Conservation (phyloP, 257 asterid species). For the Mitragyna speciosa region DNA sequence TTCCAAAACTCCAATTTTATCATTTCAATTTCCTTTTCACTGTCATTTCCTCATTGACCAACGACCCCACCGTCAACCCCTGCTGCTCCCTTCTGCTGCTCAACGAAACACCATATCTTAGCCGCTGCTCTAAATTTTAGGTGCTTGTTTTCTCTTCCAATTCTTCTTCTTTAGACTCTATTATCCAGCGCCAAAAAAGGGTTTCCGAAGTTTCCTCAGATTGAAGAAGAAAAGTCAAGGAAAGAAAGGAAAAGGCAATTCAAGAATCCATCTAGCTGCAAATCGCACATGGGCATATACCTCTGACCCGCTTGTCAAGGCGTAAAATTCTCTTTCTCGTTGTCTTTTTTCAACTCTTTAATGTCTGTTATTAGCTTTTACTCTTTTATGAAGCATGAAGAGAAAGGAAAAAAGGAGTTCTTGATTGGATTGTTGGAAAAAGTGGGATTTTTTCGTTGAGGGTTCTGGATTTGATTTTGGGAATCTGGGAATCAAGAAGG, state of each 20-base stretch:
- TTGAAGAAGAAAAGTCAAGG: not conserved
- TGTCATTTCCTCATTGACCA: constrained; percentile 19
- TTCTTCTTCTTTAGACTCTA: not conserved
- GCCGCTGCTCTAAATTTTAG: not conserved
- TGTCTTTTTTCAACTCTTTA: not conserved
- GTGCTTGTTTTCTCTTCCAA: not conserved
- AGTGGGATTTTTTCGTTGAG: not conserved
- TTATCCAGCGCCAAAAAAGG: not conserved
- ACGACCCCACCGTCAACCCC: not conserved
- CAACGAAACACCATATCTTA: no score
- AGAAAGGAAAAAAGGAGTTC: not conserved
- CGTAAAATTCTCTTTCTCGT: constrained; percentile 18
- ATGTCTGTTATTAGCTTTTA: no score
- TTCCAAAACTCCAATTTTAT: no score
- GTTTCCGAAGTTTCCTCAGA: not conserved
- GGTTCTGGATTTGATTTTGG: not conserved
- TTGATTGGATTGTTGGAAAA: not conserved
- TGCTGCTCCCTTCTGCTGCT: not conserved
- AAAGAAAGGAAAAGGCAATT: not conserved
- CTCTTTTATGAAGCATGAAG: not conserved
- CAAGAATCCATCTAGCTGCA: not conserved
- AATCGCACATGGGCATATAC: not conserved
- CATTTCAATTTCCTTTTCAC: not conserved
- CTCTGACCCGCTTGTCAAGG: not conserved
- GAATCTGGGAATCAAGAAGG: constrained; percentile 7